Base-by-base conservation (phyloP, 805 yeast genomes). In the Torulaspora maleeae region DNA sequence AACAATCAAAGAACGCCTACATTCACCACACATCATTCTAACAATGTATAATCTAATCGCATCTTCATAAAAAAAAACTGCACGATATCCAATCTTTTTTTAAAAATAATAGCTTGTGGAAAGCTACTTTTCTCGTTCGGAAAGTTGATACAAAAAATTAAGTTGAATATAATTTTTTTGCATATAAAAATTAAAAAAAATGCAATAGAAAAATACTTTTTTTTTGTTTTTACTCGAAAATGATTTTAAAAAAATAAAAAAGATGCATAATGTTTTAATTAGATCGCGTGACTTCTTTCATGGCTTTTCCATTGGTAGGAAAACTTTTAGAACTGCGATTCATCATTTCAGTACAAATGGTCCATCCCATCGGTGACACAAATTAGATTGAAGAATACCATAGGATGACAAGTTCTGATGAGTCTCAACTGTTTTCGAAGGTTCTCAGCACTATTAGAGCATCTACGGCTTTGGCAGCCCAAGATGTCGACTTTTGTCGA, bases 401-500 rank as follows among this genome's bases (percentile, higher is more conserved):
- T 6, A 32, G 4, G n/a, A 32, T 32, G 35, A 16, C 35, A 5
- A 16, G n/a, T 7, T 16, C 20, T 10, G 29, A 30, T 10, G 28
- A 33, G 27, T 28, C 42, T 19, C 36, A 42, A 17, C 30, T 48
- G 13, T 36, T 48, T 2, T 41, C 49, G 2, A 45, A 45, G 28
- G 36, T 48, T 10, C 44, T 48, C 34, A 33, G 41, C 9, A 69
- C 82, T 3, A 78, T 86, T 32, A 71, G 95, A 48, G 76, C 83
- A 2, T 74, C 95, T 0, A 71, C 83, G 3, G 80, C 85, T 2
- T 64, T 90, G 35, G 84, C 86, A 2, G 78, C 87, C 0, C 85
- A 85, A 45, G 98, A 91, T 68, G 74, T 89, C n/a, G 78, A 75
- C 25, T 93, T 90, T 58, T 79, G 80, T 63, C 70, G 74, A 37